Percentiles rank a stretch among this genome's conserved stretches.
Evolutionary conservation across 2,329 filamentous ascomycete genomes (phyloP).

Genomic region (Tolypocladium inflatum): DNA sequence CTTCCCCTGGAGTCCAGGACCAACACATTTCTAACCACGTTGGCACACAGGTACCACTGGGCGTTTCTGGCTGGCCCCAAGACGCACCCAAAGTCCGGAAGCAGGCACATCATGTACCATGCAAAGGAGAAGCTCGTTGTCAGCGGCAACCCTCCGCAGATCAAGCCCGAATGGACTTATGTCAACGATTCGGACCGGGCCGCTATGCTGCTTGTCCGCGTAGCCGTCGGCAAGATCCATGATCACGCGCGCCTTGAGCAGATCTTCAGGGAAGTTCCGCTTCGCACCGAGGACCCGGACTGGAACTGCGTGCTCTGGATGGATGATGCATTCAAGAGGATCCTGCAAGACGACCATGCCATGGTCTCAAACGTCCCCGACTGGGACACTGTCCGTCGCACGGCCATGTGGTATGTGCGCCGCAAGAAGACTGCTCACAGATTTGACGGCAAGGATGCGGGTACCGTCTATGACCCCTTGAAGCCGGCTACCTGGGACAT

Average conservation of each 20-base stretch:
- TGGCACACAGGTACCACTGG: constrained; percentile 23
- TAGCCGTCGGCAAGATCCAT: constrained; percentile 20
- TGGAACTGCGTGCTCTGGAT: constrained; percentile 36
- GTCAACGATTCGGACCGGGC: constrained; percentile 5
- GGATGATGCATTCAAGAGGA: constrained; percentile 24
- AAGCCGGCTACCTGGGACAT: constrained; percentile 26
- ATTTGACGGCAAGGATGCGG: constrained; percentile 23
- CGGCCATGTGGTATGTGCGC: constrained; percentile 27
- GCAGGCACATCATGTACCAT: constrained; percentile 17
- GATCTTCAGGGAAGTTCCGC: constrained; percentile 18
- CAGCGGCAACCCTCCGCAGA: constrained; percentile 2
- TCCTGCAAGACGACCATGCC: constrained; percentile 17
- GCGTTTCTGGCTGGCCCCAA: constrained; percentile 27
- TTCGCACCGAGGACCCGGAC: constrained; percentile 16
- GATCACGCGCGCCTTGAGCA: constrained; percentile 14
- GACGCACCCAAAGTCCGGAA: constrained; percentile 8
- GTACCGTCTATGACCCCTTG: constrained; percentile 15
- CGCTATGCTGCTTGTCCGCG: constrained; percentile 12
- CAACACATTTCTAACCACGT: background rate
- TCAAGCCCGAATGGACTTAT: constrained; percentile 16
- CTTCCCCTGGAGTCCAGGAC: background rate
- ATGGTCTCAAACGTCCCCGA: constrained; percentile 20
- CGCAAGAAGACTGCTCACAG: constrained; percentile 28
- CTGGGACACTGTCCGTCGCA: constrained; percentile 24
- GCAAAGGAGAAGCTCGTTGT: constrained; percentile 17